phyloP scores from a whole-genome alignment of 768 basidiomycete species.

The Leccinum arenicola region DNA sequence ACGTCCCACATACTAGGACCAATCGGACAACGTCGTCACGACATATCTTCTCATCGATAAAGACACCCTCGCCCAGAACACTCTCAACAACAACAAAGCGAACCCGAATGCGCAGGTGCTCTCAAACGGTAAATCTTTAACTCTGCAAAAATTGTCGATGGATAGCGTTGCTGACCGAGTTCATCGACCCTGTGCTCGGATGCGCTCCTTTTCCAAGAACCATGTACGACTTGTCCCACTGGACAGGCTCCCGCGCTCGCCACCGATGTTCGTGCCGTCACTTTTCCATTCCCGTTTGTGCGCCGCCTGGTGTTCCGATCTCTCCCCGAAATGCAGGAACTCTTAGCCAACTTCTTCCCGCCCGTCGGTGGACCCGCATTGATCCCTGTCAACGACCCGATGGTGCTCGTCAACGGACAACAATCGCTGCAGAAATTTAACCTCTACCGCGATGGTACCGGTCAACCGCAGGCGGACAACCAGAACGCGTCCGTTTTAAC shows the following conservation, averaged over 20 bases:
- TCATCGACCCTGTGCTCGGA: constrained; percentile 25
- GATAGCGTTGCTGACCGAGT: constrained; percentile 8
- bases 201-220: constrained; percentile 24
- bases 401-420: constrained; percentile 26
- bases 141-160: neutral
- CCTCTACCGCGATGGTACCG: constrained; percentile 26
- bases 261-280: constrained; percentile 17
- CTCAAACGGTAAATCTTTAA: constrained; percentile 19
- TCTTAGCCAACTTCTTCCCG: constrained; percentile 23
- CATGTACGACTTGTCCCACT: constrained; percentile 23
- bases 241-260: constrained; percentile 21
- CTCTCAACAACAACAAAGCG: constrained; percentile 23
- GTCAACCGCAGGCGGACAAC: constrained; percentile 24
- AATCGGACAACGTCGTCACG: constrained; percentile 28
- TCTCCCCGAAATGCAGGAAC: constrained; percentile 18
- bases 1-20: constrained; percentile 17
- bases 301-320: neutral
- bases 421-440: constrained; percentile 26
- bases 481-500: constrained; percentile 20
- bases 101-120: constrained; percentile 24
- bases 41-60: constrained; percentile 24
- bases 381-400: constrained; percentile 25
- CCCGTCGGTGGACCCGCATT: constrained; percentile 23
- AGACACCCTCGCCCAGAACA: constrained; percentile 28
- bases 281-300: neutral